Base-by-base conservation (phyloP, 2,329 filamentous ascomycete species). In the Pseudonectria buxi region DNA sequence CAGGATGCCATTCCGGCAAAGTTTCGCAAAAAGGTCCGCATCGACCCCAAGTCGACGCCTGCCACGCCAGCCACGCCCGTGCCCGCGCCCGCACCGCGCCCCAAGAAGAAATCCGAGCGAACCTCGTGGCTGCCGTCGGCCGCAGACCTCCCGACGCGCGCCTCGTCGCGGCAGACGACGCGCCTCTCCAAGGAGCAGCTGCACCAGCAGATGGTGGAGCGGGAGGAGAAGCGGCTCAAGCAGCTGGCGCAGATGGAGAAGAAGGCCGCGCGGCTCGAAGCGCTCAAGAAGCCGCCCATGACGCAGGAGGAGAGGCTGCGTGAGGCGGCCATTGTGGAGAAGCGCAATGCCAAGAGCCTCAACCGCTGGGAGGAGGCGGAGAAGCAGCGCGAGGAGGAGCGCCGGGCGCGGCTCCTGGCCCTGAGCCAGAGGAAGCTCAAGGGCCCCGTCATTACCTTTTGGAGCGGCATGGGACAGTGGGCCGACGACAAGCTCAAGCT, bases 281-380 rank as follows among this genome's bases (percentile, higher is more conserved):
- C 83, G 36, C 65, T 78, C 44, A 86, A 87, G 61, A 85, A 86
- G 36, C 83, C 83, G 39, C 74, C 83, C 18, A 79, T 94, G 77
- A 94, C 88, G 6, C 90, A 95, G 61, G 86, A 78, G 29, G 82
- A 96, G 57, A 76, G 88, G 26, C 70, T 95, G 18, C 81, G 78
- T 18, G 86, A 94, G 61, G 89, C 89, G 2, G 86, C 82, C 13
- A 67, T 81, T 34, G 81, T 94, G 6, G 92, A 96, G 62, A 83
- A 83, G 60, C 72, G 81, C 51, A 95, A 98, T 60, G 76, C 83
- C 49, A 94, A 86, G 70, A 96, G 83, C 60, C 65, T 95, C 54
- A 95, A 90, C 55, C 75, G 86, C 37, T 96, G 90, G 89, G 89
- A 96, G 59, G 83, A 87, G 59, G 86, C 87, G 6, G 92, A 98